A percentile compares a stretch with the other conserved stretches of the same genome.
These are phyloP conservation scores for Trichoderma aggressivum DNA, from an alignment of 2,329 filamentous ascomycete species.

Conservation along the genomic window DNA sequence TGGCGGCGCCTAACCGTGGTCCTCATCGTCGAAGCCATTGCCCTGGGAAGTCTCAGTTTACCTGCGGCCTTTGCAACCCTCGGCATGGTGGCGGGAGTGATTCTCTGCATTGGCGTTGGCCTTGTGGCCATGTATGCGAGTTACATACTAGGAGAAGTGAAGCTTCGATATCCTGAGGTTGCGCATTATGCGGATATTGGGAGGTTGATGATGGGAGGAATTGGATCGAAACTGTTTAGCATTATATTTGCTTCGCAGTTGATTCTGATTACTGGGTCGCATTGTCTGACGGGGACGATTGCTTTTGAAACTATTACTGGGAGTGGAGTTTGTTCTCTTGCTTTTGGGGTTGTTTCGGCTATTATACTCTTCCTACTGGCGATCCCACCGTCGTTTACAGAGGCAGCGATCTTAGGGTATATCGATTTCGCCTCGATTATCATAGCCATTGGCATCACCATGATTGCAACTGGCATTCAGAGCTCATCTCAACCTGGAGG, in stretches of 20 bases:
- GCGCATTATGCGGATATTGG: slow-evolving; percentile 67
- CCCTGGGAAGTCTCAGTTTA: slow-evolving; percentile 51
- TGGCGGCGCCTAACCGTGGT: slow-evolving; percentile 56
- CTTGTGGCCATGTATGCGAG: slow-evolving; percentile 48
- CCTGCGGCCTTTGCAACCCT: slow-evolving; percentile 52
- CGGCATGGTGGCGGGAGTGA: slow-evolving; percentile 50
- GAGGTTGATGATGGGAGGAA: slow-evolving; percentile 55
- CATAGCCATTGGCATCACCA: slow-evolving; percentile 61
- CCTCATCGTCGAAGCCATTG: slow-evolving; percentile 56
- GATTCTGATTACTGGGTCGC: slow-evolving; percentile 66
- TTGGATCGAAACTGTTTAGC: slow-evolving; percentile 61
- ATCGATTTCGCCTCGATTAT: slow-evolving; percentile 61
- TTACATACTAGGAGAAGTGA: slow-evolving; percentile 46
- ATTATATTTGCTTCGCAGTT: slow-evolving; percentile 61
- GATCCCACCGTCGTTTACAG: slow-evolving; percentile 47
- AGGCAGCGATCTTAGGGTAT: slow-evolving; percentile 49
- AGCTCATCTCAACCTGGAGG: slow-evolving; percentile 31
- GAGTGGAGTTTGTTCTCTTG: slow-evolving; percentile 47
- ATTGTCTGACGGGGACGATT: slow-evolving; percentile 66
- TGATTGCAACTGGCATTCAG: slow-evolving; percentile 60
- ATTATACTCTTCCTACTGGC: slow-evolving; percentile 45
- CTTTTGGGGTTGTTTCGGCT: slow-evolving; percentile 45
- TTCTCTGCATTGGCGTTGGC: slow-evolving; percentile 42
- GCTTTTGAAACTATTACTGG: slow-evolving; percentile 63
- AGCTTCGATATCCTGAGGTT: slow-evolving; percentile 52